Evolutionary conservation across 306 rosid species (phyloP).

Genomic region (Ormosia emarginata): DNA sequence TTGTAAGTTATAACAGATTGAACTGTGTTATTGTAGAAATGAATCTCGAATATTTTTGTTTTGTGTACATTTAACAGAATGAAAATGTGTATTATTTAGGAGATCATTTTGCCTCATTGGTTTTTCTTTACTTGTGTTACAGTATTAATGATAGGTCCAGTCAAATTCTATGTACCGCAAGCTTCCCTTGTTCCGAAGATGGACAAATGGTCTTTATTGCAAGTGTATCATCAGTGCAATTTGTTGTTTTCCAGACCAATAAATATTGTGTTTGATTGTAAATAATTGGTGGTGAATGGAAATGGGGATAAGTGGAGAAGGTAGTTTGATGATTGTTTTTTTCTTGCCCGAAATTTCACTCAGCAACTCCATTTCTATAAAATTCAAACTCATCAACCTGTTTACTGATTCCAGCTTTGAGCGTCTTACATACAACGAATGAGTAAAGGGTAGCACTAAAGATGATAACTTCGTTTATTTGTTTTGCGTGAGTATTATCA

Average conservation of each 20-base stretch:
- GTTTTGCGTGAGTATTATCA: not conserved
- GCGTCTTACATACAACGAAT: not conserved
- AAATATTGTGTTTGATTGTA: slow-evolving; percentile 17
- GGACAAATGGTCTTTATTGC: slow-evolving; percentile 10
- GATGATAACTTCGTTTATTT: not conserved
- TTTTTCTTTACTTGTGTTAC: slow-evolving; percentile 23
- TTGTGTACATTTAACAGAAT: not conserved
- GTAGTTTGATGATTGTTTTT: not conserved
- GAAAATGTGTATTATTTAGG: not conserved
- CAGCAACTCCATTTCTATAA: not conserved
- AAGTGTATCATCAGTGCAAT: slow-evolving; percentile 11
- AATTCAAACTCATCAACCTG: not conserved
- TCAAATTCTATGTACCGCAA: slow-evolving; percentile 9
- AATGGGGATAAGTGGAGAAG: slow-evolving; percentile 12
- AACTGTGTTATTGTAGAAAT: not conserved
- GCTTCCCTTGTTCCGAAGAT: slow-evolving; percentile 27
- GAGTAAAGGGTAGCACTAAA: not conserved
- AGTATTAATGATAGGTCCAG: slow-evolving; percentile 28
- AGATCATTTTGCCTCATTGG: slow-evolving; percentile 13
- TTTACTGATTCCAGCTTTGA: not conserved
- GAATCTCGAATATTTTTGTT: not conserved
- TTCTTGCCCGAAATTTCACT: not conserved
- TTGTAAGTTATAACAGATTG: not conserved
- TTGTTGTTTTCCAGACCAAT: slow-evolving; percentile 15
- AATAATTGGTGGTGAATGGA: slow-evolving; percentile 24